These are phyloP conservation scores for Penicillium sp. DNA, from an alignment of 2,329 filamentous ascomycete genomes.

Conservation along the genomic window DNA sequence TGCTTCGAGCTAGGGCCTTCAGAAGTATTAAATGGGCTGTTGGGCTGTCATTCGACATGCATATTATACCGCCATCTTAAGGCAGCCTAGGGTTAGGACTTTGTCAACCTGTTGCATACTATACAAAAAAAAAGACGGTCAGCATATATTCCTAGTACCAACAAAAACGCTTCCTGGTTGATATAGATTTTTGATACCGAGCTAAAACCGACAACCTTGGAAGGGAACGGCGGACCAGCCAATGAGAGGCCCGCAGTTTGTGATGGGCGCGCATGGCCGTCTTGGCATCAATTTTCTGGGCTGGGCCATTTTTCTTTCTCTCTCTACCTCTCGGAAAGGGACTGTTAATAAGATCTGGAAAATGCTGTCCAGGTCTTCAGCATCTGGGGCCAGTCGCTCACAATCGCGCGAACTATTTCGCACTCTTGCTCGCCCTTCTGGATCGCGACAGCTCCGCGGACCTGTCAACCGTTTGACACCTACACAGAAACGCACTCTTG, in stretches of 20 bases:
- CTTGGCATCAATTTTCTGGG: slow-evolving; percentile 27
- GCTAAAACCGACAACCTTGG: not conserved
- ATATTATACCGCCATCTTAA: not conserved
- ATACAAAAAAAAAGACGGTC: too few relatives aligned
- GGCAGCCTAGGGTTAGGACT: too few relatives aligned
- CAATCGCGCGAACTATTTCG: slow-evolving; percentile 24
- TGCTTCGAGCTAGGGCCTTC: not conserved
- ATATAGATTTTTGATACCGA: not conserved
- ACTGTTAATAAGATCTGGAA: slow-evolving; percentile 13
- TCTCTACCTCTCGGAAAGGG: not conserved
- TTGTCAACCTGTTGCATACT: not conserved
- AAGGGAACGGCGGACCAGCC: slow-evolving; percentile 11
- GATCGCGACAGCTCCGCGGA: slow-evolving; percentile 22
- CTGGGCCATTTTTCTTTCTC: slow-evolving; percentile 15
- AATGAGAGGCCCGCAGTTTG: slow-evolving; percentile 24
- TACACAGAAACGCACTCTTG: slow-evolving; percentile 12
- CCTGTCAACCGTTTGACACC: slow-evolving; percentile 16
- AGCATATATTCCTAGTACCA: too few relatives aligned
- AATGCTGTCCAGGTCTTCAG: slow-evolving; percentile 32
- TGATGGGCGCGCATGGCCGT: slow-evolving; percentile 12
- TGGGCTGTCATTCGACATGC: not conserved
- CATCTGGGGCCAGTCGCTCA: slow-evolving; percentile 23
- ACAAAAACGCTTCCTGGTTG: not conserved
- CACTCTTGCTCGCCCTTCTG: slow-evolving; percentile 15
- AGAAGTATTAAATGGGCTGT: not conserved